These are phyloP conservation scores for Onygenales sp. DNA, from an alignment of 2,329 filamentous ascomycete species.

Conservation along the genomic window DNA sequence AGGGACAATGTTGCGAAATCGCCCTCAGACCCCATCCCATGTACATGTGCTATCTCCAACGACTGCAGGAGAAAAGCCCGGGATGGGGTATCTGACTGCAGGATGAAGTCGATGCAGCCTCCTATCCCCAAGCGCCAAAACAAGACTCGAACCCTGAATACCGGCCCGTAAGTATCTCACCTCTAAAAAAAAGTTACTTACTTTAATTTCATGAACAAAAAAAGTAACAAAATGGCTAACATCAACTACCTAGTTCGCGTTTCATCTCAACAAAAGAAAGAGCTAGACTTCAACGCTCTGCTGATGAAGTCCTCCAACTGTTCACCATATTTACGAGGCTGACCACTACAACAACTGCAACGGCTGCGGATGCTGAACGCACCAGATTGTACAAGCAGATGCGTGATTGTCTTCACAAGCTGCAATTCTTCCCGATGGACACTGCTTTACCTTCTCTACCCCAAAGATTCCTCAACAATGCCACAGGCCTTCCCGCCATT, in stretches of 20 bases:
- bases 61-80: constrained; percentile 6
- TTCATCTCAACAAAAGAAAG: not conserved
- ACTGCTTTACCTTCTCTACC: constrained; percentile 1
- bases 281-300: not conserved
- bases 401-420: constrained; percentile 7
- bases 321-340: not conserved
- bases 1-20: not conserved
- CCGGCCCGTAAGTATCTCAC: not conserved
- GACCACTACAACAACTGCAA: not conserved
- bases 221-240: not conserved
- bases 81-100: constrained; percentile 10
- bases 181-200: not conserved
- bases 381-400: constrained; percentile 1
- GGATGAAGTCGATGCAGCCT: not conserved
- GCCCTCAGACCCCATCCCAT: not conserved
- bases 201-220: not conserved
- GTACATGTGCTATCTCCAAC: constrained; percentile 9
- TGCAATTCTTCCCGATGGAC: constrained; percentile 6
- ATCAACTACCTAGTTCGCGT: not conserved
- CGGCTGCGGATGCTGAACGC: not conserved
- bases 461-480: constrained; percentile 6
- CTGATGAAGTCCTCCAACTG: not conserved
- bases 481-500: constrained; percentile 10
- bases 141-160: not conserved
- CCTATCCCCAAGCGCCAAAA: constrained; percentile 2